Evolutionary conservation across 805 yeast species (phyloP), one percentile per base, ranked within the genome.

Genomic region (Candida cerambycidarum): DNA sequence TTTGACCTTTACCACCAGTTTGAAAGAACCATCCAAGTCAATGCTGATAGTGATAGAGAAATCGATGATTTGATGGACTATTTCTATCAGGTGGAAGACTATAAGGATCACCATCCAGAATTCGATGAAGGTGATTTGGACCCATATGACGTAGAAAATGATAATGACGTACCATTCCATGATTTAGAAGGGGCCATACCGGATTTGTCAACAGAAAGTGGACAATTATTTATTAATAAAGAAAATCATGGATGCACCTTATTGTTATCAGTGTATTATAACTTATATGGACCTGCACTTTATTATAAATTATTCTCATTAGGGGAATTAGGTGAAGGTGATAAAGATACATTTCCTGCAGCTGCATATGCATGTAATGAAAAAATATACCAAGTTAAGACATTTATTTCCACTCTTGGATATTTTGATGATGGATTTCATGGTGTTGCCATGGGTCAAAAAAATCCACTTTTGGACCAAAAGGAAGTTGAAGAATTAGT

Each of bases 291-390:
- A 0, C 89, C 89, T 0, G 61, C 68, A 5, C 79, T 75, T 62
- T 85, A 78, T 57, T 84, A 83, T 52, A 83, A 82, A 12, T 59
- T 85, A 44, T 67, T 85, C 46, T 76, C 87, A 0, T 89, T 83
- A 55, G 88, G 88, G 4, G 71, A 79, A 24, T 80, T 87, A 1
- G 90, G 90, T 19, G 85, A 83, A 64, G 90, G 90, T 41, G 90
- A 85, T 54, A 84, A 84, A 56, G 92, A 85, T 55, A 82, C 92
- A 0, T 83, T 82, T 50, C 73, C 80, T 32, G 78, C 83, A 7
- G 89, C 87, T 2, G 86, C 89, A 3, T 67, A 71, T 41, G 80
- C 65, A 1, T 54, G 78, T 56, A 51, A 59, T 0, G 62, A 67
- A 41, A 70, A 76, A 2, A 79, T 69, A 55, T 78, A 73, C 56